Base-by-base conservation (phyloP, 1,284 basidiomycete species). In the Melampsora abietis-canadensis region DNA sequence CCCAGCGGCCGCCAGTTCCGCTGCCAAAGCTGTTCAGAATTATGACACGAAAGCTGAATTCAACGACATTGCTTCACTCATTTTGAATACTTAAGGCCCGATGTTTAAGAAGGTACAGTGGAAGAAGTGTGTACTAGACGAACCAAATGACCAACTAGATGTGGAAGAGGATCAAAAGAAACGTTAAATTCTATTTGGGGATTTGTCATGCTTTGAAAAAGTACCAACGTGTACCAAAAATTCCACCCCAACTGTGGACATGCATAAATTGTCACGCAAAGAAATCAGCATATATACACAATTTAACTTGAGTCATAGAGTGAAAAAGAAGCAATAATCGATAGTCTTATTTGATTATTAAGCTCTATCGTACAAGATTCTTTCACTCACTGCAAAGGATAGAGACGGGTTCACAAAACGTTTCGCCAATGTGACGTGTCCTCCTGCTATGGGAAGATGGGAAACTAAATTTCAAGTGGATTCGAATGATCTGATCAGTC, bases 361-460 rank as follows among this genome's bases (percentile, higher is more conserved):
- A 44, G 15, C 44, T 44, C 17, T 3, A 15, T 44, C 15, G 44
- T 14, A 44, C 14, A 44, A 44, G 3, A 44, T 44, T 44, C 44
- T 68, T 34, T 68, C 40, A n/a, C 66, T 57, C 12, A 81, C 77
- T n/a, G 79, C 77, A 57, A 81, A 79, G 0, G 88, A 88, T 76
- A 92, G 85, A 2, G 91, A 89, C 6, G 89, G 88, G 79, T 91
- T 88, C 30, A 92, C 88, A 80, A 92, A 92, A 54, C 90, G 88
- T 77, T 87, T 87, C 3, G 91, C 89, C 48, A 92, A 84, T 66
- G 86, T 88, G 81, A 93, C 90, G 81, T 92, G 91, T 6, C 91
- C 88, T 76, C 88, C 89, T 62, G 84, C 77, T 76, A 82, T 77
- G 19, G 83, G 82, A 2, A 82, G 78, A 34, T 80, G 79, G 0